Percentiles rank a stretch among this genome's conserved stretches.
Evolutionary conservation across 495 filamentous ascomycete species (phyloP).

Genomic region (Aspergillus indologenus): DNA sequence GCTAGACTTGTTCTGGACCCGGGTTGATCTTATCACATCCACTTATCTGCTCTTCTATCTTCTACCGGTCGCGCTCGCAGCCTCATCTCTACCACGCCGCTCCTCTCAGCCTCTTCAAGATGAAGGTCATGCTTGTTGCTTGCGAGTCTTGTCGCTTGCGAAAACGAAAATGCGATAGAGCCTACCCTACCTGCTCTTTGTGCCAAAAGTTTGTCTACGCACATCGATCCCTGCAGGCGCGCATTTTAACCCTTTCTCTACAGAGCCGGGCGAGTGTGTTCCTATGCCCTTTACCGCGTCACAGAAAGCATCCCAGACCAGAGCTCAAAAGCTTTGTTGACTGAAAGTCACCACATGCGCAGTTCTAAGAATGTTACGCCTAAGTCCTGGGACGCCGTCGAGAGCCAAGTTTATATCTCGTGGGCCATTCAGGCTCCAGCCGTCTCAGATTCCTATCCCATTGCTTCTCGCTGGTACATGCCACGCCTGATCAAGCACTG

Average conservation of each 20-base stretch:
- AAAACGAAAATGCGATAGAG: slow-evolving; percentile 10
- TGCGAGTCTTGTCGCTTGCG: slow-evolving; percentile 9
- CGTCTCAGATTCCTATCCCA: slow-evolving; percentile 1
- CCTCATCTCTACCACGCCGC: too few relatives aligned
- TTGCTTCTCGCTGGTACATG: slow-evolving; percentile 8
- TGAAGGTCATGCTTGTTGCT: slow-evolving; percentile 9
- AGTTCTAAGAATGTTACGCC: too few relatives aligned
- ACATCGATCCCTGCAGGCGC: neutral
- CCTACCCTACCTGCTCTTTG: slow-evolving; percentile 1
- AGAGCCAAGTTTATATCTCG: neutral
- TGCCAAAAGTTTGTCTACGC: slow-evolving; percentile 4
- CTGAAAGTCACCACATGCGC: neutral
- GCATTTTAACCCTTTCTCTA: neutral
- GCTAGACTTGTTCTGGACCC: too few relatives aligned
- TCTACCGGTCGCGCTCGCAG: too few relatives aligned
- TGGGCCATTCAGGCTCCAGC: neutral
- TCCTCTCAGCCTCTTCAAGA: too few relatives aligned
- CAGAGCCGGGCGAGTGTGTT: neutral
- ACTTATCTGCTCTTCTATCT: too few relatives aligned
- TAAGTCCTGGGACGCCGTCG: neutral
- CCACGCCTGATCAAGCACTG: slow-evolving; percentile 9
- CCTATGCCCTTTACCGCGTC: neutral
- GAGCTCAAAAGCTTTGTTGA: neutral
- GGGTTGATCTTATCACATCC: too few relatives aligned
- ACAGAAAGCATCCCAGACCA: neutral